A percentile compares a stretch with the other conserved stretches of the same genome.
Evolutionary conservation across 495 filamentous ascomycete genomes (phyloP).

Genomic region (Aspergillus hancockii): DNA sequence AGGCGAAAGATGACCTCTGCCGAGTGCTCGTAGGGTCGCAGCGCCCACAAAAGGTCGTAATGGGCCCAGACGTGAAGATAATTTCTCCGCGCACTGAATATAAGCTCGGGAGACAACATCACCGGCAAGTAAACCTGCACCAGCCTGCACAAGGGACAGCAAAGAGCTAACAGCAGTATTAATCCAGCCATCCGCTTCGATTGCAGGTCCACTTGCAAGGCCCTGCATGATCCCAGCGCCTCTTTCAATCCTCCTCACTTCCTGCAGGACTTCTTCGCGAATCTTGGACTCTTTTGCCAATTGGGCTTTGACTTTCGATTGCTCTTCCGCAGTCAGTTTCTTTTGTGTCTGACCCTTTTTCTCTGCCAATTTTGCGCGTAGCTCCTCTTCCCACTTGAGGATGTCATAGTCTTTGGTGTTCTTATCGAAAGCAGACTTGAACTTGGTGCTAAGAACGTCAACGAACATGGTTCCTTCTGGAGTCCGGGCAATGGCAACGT

Average conservation of each 20-base stretch:
- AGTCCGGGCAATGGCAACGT: slow-evolving; percentile 88
- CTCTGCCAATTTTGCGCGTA: slow-evolving; percentile 81
- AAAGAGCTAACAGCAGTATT: slow-evolving; percentile 71
- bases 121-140: slow-evolving; percentile 77
- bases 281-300: slow-evolving; percentile 82
- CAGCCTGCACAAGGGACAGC: slow-evolving; percentile 70
- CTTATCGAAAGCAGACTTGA: slow-evolving; percentile 68
- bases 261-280: slow-evolving; percentile 62
- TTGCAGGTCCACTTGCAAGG: slow-evolving; percentile 82
- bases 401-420: slow-evolving; percentile 92
- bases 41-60: slow-evolving; percentile 81
- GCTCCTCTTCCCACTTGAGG: slow-evolving; percentile 93
- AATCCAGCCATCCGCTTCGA: slow-evolving; percentile 83
- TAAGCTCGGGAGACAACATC: slow-evolving; percentile 78
- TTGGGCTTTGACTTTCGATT: slow-evolving; percentile 86
- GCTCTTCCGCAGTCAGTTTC: slow-evolving; percentile 88
- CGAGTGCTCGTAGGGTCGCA: slow-evolving; percentile 77
- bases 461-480: slow-evolving; percentile 84
- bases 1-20: slow-evolving; percentile 67
- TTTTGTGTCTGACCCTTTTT: slow-evolving; percentile 89
- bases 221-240: slow-evolving; percentile 82
- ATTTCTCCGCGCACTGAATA: slow-evolving; percentile 69
- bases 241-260: slow-evolving; percentile 69
- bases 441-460: slow-evolving; percentile 83
- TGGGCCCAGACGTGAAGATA: slow-evolving; percentile 73